These are phyloP conservation scores for Microbotryum saponariae DNA, from an alignment of 1,284 basidiomycete species.

Conservation along the genomic window DNA sequence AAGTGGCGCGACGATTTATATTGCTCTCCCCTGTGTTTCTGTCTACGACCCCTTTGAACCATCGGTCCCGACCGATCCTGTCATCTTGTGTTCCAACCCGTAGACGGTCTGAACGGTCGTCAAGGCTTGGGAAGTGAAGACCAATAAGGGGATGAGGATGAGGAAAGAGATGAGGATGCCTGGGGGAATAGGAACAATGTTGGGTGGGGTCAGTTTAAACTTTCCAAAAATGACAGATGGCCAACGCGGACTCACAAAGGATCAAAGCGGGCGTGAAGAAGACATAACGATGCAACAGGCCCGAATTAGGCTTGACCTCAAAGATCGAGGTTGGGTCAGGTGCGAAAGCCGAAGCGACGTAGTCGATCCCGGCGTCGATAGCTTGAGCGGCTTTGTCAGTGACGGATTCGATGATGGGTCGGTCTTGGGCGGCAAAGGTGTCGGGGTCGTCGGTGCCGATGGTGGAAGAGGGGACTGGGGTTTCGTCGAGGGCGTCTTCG, in stretches of 20 bases:
- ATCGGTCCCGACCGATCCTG: slow-evolving; percentile 22
- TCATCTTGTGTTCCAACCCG: slow-evolving; percentile 31
- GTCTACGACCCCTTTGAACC: slow-evolving; percentile 11
- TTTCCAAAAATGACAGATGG: background rate
- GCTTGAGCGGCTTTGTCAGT: background rate
- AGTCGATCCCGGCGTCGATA: background rate
- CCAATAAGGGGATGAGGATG: slow-evolving; percentile 22
- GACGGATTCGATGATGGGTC: slow-evolving; percentile 5
- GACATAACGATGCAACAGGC: slow-evolving; percentile 27
- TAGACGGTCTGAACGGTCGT: slow-evolving; percentile 21
- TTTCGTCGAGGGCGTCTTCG: background rate
- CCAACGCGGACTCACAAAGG: slow-evolving; percentile 12
- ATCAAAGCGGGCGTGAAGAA: slow-evolving; percentile 27
- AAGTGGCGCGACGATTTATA: no score
- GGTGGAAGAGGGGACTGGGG: background rate
- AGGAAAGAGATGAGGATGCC: slow-evolving; percentile 23
- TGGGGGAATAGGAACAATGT: background rate
- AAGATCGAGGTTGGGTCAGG: slow-evolving; percentile 30
- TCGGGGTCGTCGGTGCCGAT: background rate
- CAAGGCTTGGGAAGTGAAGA: slow-evolving; percentile 17
- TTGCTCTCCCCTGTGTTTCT: no score
- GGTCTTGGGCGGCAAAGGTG: slow-evolving; percentile 2
- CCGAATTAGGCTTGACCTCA: slow-evolving; percentile 5
- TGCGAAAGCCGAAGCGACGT: background rate
- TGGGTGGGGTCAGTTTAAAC: background rate